Base-by-base conservation (phyloP, 2,329 filamentous ascomycete species). In the Penicillium sclerotiorum region DNA sequence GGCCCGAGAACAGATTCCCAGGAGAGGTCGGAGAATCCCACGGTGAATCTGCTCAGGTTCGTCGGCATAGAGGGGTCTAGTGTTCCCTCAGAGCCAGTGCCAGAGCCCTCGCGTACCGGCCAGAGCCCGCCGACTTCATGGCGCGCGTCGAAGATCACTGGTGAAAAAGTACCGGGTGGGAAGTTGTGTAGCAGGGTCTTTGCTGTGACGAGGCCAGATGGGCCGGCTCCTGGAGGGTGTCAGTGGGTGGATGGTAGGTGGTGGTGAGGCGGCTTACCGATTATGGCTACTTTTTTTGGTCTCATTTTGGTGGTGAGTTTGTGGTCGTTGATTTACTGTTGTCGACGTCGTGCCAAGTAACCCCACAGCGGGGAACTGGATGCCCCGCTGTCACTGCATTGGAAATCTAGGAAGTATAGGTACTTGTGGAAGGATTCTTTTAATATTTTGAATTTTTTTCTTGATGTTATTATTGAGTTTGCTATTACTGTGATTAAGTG, bases 31-130 rank as follows among this genome's bases (percentile, higher is more conserved):
- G 69, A 71, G 32, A 72, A 72, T 0, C 62, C 58, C 56, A 94
- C 84, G 0, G 88, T 90, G 68, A 90, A 89, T 38, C 81, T 81
- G 71, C 87, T 91, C 61, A 92, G 83, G 66, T 95, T 95, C 1
- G 69, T 72, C 17, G 62, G 61, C 66, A 71, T 70, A 4, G 82
- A 82, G 13, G 82, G 76, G 77, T 88, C 88, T 45, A 87, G 78
- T 27, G 53, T 50, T 25, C 53, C 51, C 2, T 28, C 25, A 17
- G 37, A n/a, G 4, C n/a, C 15, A 32, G 37, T 17, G n/a, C 17
- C 6, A 6, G 11, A 15, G 8, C 0, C 47, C 9, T 17, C 13
- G 23, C 9, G n/a, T 30, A 43, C 12, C 25, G 87, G 86, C 90
- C 90, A 95, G n/a, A 94, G 80, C 0, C 90, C 90, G 9, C 89